These are phyloP conservation scores for Peribolospora kevripleyi DNA, from an alignment of 768 basidiomycete species.

Conservation along the genomic window DNA sequence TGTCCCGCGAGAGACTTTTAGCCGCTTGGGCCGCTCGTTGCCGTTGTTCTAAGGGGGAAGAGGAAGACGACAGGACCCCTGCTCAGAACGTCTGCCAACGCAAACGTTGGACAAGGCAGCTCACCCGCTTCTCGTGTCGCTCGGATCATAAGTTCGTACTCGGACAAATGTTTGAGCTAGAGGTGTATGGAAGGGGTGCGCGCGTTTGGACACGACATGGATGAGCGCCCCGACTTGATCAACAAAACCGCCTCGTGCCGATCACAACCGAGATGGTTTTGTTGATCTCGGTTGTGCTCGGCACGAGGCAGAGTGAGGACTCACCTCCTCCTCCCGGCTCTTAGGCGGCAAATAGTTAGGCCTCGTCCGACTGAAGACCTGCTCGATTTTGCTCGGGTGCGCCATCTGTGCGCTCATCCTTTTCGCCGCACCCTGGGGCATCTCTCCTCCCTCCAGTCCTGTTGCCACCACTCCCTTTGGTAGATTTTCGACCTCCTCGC, in stretches of 20 bases:
- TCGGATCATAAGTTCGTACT: slow-evolving; percentile 75
- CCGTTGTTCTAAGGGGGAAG: slow-evolving; percentile 32
- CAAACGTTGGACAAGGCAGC: slow-evolving; percentile 9
- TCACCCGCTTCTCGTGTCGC: slow-evolving; percentile 47
- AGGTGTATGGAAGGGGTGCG: neutral
- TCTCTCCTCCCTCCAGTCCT: no score
- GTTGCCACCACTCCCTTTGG: no score
- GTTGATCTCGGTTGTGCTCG: neutral
- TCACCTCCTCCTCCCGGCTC: slow-evolving; percentile 38
- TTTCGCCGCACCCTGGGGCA: no score
- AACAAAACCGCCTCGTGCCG: no score
- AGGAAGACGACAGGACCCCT: neutral
- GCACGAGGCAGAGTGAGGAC: neutral
- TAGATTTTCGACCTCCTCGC: no score
- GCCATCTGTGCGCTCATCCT: no score
- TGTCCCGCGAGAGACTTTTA: slow-evolving; percentile 38
- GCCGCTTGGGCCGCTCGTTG: slow-evolving; percentile 33
- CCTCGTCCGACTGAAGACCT: no score
- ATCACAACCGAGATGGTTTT: no score
- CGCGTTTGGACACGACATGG: neutral
- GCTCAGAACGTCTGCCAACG: slow-evolving; percentile 1
- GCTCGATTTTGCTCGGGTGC: no score
- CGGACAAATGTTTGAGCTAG: slow-evolving; percentile 43
- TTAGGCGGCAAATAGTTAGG: slow-evolving; percentile 49
- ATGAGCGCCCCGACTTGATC: no score